Percentiles rank a stretch among this genome's conserved stretches.
Evolutionary conservation across 257 asterid species (phyloP).

Genomic region (Eustoma russellianum): DNA sequence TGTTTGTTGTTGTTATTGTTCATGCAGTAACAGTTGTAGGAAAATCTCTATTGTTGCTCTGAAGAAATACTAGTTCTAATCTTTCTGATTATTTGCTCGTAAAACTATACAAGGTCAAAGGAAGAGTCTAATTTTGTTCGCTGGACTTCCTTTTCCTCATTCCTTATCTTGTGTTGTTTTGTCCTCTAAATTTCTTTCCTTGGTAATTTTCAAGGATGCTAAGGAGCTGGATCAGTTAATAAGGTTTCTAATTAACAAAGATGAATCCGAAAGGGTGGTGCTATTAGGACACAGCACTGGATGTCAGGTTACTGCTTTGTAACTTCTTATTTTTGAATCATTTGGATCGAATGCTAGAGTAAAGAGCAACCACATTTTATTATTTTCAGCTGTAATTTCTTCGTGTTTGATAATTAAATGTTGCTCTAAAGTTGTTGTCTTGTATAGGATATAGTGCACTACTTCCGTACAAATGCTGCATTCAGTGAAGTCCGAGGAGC

Average conservation of each 20-base stretch:
- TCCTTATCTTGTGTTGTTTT: background rate
- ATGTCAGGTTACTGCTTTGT: constrained; percentile 51
- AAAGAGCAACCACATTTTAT: constrained; percentile 1
- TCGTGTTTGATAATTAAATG: background rate
- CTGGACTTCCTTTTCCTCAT: background rate
- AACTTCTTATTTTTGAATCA: background rate
- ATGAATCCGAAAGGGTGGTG: constrained; percentile 92
- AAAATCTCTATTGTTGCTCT: too few relatives aligned
- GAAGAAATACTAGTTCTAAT: too few relatives aligned
- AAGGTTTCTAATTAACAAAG: constrained; percentile 84
- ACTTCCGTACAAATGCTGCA: constrained; percentile 84
- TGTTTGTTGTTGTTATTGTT: too few relatives aligned
- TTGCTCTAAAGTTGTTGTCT: constrained; percentile 4
- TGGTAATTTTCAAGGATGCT: constrained; percentile 49
- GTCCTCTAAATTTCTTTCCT: background rate
- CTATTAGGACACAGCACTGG: constrained; percentile 97
- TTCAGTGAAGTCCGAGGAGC: constrained; percentile 93
- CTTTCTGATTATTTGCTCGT: too few relatives aligned
- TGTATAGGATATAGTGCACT: constrained; percentile 79
- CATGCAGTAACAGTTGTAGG: too few relatives aligned
- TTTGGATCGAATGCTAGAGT: background rate
- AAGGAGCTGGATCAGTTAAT: constrained; percentile 84
- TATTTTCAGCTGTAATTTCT: too few relatives aligned
- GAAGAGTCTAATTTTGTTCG: too few relatives aligned
- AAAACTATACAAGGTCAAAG: too few relatives aligned